Base-by-base conservation (phyloP, 257 asterid species). In the Lantana camara region DNA sequence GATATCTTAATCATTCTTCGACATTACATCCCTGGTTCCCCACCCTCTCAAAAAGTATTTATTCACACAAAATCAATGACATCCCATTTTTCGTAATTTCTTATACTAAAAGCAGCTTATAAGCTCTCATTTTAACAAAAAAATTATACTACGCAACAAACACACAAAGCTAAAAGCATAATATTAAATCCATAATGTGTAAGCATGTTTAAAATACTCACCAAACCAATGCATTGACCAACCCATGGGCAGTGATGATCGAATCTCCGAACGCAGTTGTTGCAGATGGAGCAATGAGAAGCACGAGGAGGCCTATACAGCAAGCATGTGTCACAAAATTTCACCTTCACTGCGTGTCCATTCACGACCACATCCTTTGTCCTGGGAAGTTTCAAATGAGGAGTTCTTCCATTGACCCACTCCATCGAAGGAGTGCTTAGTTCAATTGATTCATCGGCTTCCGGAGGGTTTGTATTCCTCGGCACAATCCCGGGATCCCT, bases 171-270 rank as follows among this genome's bases (percentile, higher is more conserved):
- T 7, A 8, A 27, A 46, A 44, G 48, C 59, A 57, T n/a, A 46
- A 16, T 40, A 53, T 20, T 23, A 30, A 48, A 55, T 54, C 23
- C 45, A 57, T 22, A 47, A 15, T 62, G 45, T 32, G 46, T 49
- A 46, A 49, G 69, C 34, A 23, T 11, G 38, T 42, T 34, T 54
- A 55, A 63, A 27, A 66, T 52, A 84, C 96, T 85, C 74, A 91
- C 98, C 24, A 85, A 38, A 47, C 98, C 98, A 70, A 91, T 88
- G 84, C 98, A 91, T 65, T 91, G 98, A 40, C 96, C 96, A 64
- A 91, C 86, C 96, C 96, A 91, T 34, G 96, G 96, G 69, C 97
- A 91, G 55, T 91, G 97, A 70, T 88, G 97, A 84, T 91, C 97
- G 38, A 88, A 85, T 77, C 74, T 83, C 77, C 85, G 95, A 62